A percentile compares a stretch with the other conserved stretches of the same genome.
Evolutionary conservation across 768 basidiomycete genomes (phyloP).

Genomic region (Suillus subalutaceus): DNA sequence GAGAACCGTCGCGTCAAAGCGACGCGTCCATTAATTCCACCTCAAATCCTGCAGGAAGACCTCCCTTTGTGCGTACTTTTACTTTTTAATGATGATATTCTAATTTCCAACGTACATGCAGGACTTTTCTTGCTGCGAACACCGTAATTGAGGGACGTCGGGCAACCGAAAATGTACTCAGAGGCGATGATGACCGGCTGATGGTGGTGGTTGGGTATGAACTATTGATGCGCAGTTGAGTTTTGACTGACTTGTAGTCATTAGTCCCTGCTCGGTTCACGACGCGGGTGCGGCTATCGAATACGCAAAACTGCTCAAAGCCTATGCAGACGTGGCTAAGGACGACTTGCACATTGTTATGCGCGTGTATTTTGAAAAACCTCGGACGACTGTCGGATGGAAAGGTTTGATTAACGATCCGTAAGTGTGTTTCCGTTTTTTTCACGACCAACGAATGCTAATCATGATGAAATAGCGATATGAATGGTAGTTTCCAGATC

Average conservation of each 20-base stretch:
- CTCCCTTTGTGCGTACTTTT: constrained; percentile 67
- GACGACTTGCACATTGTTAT: constrained; percentile 94
- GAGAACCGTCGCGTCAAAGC: constrained; percentile 88
- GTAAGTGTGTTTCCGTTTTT: constrained; percentile 17
- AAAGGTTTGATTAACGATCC: constrained; percentile 99
- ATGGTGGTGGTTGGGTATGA: constrained; percentile 87
- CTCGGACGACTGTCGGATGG: constrained; percentile 96
- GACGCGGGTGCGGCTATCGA: constrained; percentile 83
- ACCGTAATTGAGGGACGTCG: constrained; percentile 88
- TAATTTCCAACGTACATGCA: constrained; percentile 30
- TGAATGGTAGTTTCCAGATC: constrained; percentile 93
- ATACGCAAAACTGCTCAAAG: constrained; percentile 79
- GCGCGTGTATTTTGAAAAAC: constrained; percentile 99
- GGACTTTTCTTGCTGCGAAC: constrained; percentile 79
- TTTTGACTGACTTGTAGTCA: constrained; percentile 11
- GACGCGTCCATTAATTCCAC: constrained; percentile 89
- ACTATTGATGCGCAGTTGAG: constrained; percentile 1
- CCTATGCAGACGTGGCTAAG: constrained; percentile 77
- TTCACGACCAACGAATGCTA: not conserved
- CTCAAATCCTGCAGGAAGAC: constrained; percentile 93
- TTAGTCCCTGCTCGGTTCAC: constrained; percentile 93
- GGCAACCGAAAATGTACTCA: constrained; percentile 76
- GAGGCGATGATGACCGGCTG: constrained; percentile 89
- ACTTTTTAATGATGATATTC: constrained; percentile 8
- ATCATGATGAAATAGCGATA: constrained; percentile 43